Conservation (phyloP, 2,329 filamentous ascomycete genomes). For the Botrytis fabae region DNA sequence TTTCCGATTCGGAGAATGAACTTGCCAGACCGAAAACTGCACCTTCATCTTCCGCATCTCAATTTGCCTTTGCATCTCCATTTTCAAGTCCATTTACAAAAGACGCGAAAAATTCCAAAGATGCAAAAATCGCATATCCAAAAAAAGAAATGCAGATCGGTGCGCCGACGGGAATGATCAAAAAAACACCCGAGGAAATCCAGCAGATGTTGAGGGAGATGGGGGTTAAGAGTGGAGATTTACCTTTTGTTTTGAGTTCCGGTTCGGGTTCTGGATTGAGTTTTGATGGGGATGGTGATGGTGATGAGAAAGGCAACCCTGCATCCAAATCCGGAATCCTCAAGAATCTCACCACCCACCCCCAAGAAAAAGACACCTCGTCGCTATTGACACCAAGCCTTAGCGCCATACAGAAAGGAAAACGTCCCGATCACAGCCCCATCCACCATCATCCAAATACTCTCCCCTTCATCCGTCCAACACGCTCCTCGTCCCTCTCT, state of each 20-base stretch:
- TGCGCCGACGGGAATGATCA: not conserved
- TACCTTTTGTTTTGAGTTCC: not conserved
- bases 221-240: not conserved
- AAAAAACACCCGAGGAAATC: slow-evolving; percentile 1
- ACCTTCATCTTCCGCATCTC: not conserved
- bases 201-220: not conserved
- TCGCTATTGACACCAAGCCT: too few relatives aligned
- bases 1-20: not conserved
- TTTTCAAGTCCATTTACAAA: not conserved
- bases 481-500: accelerated
- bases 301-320: not conserved
- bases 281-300: too few relatives aligned
- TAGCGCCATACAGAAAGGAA: not conserved
- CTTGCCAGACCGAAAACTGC: not conserved
- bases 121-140: not conserved
- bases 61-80: too few relatives aligned
- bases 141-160: not conserved
- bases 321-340: too few relatives aligned
- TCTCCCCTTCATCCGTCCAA: not conserved
- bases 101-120: accelerated
- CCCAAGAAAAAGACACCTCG: too few relatives aligned
- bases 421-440: too few relatives aligned
- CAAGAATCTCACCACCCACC: too few relatives aligned
- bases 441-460: not conserved
- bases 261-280: not conserved